Evolutionary conservation across 306 rosid species (phyloP), one percentile per base, ranked within the genome.

Genomic region (Pachyrhizus erosus): DNA sequence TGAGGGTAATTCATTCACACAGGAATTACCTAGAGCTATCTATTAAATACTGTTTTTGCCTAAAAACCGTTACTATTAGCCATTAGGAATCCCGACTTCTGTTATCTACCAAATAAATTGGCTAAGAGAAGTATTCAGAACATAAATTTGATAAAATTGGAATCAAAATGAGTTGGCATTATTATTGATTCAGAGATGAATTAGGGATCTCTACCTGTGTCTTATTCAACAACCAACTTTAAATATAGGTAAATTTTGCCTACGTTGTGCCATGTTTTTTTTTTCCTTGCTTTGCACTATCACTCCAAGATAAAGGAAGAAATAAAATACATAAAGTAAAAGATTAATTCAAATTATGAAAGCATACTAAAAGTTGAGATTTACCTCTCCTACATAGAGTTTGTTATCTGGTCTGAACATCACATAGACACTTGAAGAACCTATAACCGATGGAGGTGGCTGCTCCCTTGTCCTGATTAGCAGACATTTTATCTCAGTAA

Each of bases 401-500:
- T 87, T 92, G 57, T 87, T 86, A 82, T 96, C 96, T 15, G 94
- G 92, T 81, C 91, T 88, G 75, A 96, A 83, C 78, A 96, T 93
- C 70, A 93, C 92, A 66, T 96, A 93, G 80, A 93, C 99, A 27
- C 97, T 87, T 12, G 99, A 93, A 83, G 93, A 91, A 74, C 99
- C 99, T 37, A 96, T 76, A 23, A 97, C 90, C 42, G 94, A 91
- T 2, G 97, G 99, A 80, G 99, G 99, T 15, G 99, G 99, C 78
- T 82, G 88, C 82, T 96, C 94, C 87, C 91, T 83, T 9, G 90
- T 48, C 73, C 86, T 83, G 78, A 93, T 87, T 21, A 79, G 67
- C 83, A 89, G 80, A 73, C 97, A 96, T 9, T 73, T 87, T 69
- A 93, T 86, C 72, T 86, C 83, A 0, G 80, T 70, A 71, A 75